Percentiles rank a stretch among this genome's conserved stretches.
phyloP scores from a whole-genome alignment of 73 alveolate genomes.

The Breviolum minutum region DNA sequence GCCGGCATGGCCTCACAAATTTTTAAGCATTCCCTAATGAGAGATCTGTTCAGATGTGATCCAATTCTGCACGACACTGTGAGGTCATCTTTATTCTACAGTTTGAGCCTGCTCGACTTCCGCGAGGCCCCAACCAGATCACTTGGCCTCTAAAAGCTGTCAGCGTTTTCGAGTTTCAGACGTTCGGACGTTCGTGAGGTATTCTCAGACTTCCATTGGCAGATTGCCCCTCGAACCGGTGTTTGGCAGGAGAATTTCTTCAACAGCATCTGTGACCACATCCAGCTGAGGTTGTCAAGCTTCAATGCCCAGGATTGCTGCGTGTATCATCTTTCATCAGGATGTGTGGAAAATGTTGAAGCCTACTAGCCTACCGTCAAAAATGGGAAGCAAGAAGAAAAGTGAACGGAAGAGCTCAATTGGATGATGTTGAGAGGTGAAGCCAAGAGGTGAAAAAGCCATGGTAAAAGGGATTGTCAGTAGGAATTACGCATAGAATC shows the following conservation, averaged over 20 bases:
- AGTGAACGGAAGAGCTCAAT: no score
- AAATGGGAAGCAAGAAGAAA: no score
- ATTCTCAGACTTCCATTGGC: background rate
- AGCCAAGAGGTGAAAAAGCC: no score
- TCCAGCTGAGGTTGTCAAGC: background rate
- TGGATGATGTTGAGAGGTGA: no score
- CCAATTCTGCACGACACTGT: background rate
- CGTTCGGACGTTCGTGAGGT: background rate
- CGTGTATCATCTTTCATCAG: background rate
- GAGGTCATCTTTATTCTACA: slow-evolving; percentile 51
- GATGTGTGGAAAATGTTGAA: background rate
- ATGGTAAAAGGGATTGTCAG: no score
- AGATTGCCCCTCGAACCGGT: background rate
- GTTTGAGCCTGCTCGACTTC: slow-evolving; percentile 36
- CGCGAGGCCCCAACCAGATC: slow-evolving; percentile 26
- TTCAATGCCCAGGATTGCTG: slow-evolving; percentile 49
- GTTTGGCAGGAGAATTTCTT: slow-evolving; percentile 27
- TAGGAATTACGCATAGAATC: no score
- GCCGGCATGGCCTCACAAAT: no score
- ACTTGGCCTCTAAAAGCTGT: background rate
- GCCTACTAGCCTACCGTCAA: no score
- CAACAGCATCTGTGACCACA: background rate
- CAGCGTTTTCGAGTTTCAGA: no score
- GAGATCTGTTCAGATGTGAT: background rate
- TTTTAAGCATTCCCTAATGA: background rate